Base-by-base conservation (phyloP, 2,329 filamentous ascomycete species). In the Alternaria sp. region DNA sequence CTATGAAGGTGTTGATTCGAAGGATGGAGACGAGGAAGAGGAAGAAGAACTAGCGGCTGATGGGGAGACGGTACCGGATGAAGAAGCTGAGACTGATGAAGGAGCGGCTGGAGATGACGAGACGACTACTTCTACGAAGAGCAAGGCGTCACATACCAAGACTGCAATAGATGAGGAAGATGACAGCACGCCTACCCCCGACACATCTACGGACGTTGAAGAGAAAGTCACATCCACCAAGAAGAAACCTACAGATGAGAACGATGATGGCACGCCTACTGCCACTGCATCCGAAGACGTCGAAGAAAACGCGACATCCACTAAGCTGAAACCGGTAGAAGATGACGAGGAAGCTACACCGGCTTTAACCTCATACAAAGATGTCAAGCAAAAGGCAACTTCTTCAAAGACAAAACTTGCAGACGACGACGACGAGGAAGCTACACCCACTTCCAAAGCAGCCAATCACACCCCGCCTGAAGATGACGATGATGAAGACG, bases 291-390 rank as follows among this genome's bases (percentile, higher is more conserved):
- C 21, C 21, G 21, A 23, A 23, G 21, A 23, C 4, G 9, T 9
- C 19, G 8, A 40, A n/a, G 32, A n/a, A 3, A 40, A 40, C 5
- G 4, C 36, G 5, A 40, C 36, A 40, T 40, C 36, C 8, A 40
- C n/a, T 9, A 40, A 17, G n/a, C 0, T 0, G 5, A 17, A 17
- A 40, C 36, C 36, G 0, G n/a, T 1, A 11, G n/a, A 17, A 5
- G 36, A 17, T 10, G 32, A 40, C 1, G 32, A 40, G 0, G 32
- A n/a, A 40, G 15, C 32, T 6, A 40, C 15, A 17, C 19, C 19
- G 0, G 36, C 28, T 12, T 1, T 6, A 5, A 5, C 32, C n/a
- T 5, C 26, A 19, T 12, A 4, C 7, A 13, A 30, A 8, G 11
- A 32, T 17, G 19, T 9, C 15, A 10, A 40, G 32, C 2, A 40